Evolutionary conservation across 2,329 filamentous ascomycete genomes (phyloP), one percentile per base, ranked within the genome.

Genomic region (Huntiella moniliformis): DNA sequence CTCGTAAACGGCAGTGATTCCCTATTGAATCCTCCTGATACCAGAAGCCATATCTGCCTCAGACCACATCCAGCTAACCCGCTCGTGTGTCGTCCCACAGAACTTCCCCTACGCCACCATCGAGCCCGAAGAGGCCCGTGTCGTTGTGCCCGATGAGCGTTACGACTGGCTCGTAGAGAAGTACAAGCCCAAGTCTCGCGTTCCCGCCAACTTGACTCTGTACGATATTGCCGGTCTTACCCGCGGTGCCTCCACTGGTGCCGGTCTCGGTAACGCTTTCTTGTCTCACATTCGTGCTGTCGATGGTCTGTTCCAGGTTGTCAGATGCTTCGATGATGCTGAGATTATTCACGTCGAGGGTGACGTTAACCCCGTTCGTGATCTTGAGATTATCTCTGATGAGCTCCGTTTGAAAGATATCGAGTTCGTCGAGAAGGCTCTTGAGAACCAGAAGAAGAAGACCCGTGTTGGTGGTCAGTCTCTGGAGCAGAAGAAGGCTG

Each of bases 31-130:
- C 22, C 22, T 28, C 22, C 22, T 7, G 22, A 28, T 28, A 28
- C 22, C 8, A 28, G 22, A 28, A 28, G 22, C 22, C 6, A 28
- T 28, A 5, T 28, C 22, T 28, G 22, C 22, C 6, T 7, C 8
- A 28, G 22, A 28, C 22, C 22, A 28, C 22, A 28, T 28, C 22
- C 6, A 28, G 22, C 22, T 28, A 28, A 28, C 22, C 22, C 22
- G 22, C 5, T 28, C 5, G 22, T 28, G 22, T 8, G 22, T 28
- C 22, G 22, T 28, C 8, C 22, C 22, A 28, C 22, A 84, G 79
- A 98, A 98, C 70, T 98, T 96, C 63, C 91, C 91, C 47, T 98
- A 93, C 71, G 91, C 91, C 60, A 98, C 91, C 58, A 98, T 98
- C 65, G 87, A 98, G 56, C 91, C 91, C 41, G 92, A 98, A 70